These are phyloP conservation scores for Talaromyces adpressus DNA, from an alignment of 495 filamentous ascomycete species.

Conservation along the genomic window DNA sequence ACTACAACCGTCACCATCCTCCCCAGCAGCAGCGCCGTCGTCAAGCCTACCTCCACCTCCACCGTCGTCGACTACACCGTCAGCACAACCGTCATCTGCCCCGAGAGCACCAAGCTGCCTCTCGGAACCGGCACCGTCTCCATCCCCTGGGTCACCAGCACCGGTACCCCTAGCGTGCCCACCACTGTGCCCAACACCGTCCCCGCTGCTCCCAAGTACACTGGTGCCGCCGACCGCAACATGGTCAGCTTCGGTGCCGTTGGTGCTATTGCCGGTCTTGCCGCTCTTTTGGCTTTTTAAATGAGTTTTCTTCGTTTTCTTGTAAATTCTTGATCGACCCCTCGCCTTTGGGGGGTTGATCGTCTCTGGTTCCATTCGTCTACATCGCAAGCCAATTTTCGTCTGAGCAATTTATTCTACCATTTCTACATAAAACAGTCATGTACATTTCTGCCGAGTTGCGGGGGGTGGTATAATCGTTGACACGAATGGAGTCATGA, in stretches of 20 bases:
- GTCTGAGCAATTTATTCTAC: not conserved
- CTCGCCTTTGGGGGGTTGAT: not conserved
- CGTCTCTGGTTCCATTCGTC: not conserved
- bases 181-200: slow-evolving; percentile 12
- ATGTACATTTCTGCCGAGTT: not conserved
- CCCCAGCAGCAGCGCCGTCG: slow-evolving; percentile 9
- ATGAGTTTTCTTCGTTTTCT: slow-evolving; percentile 7
- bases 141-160: slow-evolving; percentile 11
- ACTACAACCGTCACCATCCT: slow-evolving; percentile 10
- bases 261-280: slow-evolving; percentile 35
- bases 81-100: slow-evolving; percentile 16
- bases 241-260: slow-evolving; percentile 39
- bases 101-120: slow-evolving; percentile 11
- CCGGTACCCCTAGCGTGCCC: slow-evolving; percentile 11
- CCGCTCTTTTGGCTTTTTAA: slow-evolving; percentile 39
- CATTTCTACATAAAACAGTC: not conserved
- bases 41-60: slow-evolving; percentile 12
- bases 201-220: slow-evolving; percentile 23
- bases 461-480: not conserved
- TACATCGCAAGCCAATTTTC: not conserved
- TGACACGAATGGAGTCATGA: slow-evolving; percentile 1
- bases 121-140: slow-evolving; percentile 18
- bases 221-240: slow-evolving; percentile 41
- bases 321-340: not conserved
- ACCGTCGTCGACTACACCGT: slow-evolving; percentile 15